Evolutionary conservation across 1,139 yeast species (phyloP), one percentile per base, ranked within the genome.

Genomic region (Suhomyces taliae): DNA sequence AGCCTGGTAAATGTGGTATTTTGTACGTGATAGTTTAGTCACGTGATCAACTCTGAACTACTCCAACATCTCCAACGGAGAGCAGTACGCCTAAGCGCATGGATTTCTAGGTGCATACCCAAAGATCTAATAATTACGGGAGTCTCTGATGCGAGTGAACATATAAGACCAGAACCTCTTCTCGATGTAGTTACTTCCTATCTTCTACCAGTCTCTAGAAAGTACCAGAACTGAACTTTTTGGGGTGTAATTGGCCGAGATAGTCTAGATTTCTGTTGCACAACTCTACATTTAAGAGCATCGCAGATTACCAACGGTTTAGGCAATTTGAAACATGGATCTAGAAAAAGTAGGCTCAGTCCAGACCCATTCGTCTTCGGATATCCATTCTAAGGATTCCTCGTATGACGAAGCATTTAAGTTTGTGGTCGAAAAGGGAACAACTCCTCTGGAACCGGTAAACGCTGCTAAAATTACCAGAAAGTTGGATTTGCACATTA

Each of bases 401-500:
- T 12, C 27, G 4, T 52, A 45, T 39, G 55, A 52, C 31, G 47
- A 34, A 19, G 55, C 53, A 1, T 51, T 44, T 35, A 32, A 31
- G 15, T 49, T 49, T 35, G 50, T 45, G n/a, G 26, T 29, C 8
- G 38, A 40, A 8, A 44, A 39, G 11, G 47, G 41, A 12, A 27
- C 39, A 14, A 12, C 36, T 12, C 34, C 35, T 14, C 12, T 36
- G 8, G 34, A 15, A n/a, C 10, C 36, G 4, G 11, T 35, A 10
- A 33, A 34, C 24, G 12, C 45, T 4, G 15, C 41, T 7, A 36
- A 24, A 8, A 45, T 50, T 1, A 37, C 47, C 27, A 37, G 52
- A 29, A 69, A 69, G 48, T 53, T 71, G 19, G 77, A 72, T 50
- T 38, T 43, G 15, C 53, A 62, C 15, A 61, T 72, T 27, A 47